Evolutionary conservation across 2,329 filamentous ascomycete genomes (phyloP).

Genomic region (Pseudogymnoascus sp.): DNA sequence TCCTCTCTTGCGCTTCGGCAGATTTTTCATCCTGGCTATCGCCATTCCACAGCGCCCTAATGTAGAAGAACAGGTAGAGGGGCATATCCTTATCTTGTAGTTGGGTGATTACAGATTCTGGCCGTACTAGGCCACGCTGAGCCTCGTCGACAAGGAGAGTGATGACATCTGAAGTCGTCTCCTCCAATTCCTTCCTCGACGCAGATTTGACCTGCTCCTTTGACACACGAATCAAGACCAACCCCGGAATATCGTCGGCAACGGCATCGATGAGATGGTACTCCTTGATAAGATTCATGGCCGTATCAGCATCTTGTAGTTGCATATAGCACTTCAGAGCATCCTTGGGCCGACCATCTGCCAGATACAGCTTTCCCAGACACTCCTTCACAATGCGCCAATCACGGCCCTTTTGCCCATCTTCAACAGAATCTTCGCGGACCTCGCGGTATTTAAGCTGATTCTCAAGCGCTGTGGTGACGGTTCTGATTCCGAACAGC

Average conservation of each 20-base stretch:
- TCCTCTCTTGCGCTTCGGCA: constrained; percentile 47
- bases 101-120: constrained; percentile 70
- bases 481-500: constrained; percentile 69
- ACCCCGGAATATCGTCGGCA: constrained; percentile 79
- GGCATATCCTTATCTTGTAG: constrained; percentile 59
- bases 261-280: constrained; percentile 86
- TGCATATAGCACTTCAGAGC: constrained; percentile 84
- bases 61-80: constrained; percentile 85
- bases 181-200: constrained; percentile 63
- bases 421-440: constrained; percentile 67
- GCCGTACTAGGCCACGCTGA: constrained; percentile 75
- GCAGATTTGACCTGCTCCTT: constrained; percentile 61
- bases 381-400: constrained; percentile 87
- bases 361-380: constrained; percentile 76
- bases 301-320: constrained; percentile 84
- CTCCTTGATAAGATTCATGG: constrained; percentile 78
- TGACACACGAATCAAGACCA: constrained; percentile 80
- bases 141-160: constrained; percentile 84
- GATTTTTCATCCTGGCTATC: constrained; percentile 52
- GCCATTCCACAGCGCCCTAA: constrained; percentile 77
- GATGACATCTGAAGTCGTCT: constrained; percentile 75
- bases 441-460: constrained; percentile 72
- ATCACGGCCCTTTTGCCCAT: constrained; percentile 65
- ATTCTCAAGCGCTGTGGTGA: constrained; percentile 73
- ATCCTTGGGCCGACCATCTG: constrained; percentile 72